Percentiles rank a stretch among this genome's conserved stretches.
These are phyloP conservation scores for Malus asiatica DNA, from an alignment of 306 rosid species.

Conservation along the genomic window DNA sequence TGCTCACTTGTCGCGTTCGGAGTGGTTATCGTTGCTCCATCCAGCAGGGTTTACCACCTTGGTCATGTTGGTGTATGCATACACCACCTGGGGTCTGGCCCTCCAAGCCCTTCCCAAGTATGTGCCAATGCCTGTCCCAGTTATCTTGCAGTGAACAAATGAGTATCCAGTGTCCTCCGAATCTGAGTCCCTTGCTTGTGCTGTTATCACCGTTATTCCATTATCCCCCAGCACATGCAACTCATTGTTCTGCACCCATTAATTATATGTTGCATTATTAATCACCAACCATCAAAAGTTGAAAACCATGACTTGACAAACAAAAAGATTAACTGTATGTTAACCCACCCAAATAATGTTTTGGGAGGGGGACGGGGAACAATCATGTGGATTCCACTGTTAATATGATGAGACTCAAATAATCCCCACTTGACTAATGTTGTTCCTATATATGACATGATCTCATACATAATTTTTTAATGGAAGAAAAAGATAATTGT, in stretches of 20 bases:
- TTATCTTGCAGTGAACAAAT: constrained; percentile 45
- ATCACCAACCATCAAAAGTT: background rate
- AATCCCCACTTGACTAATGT: background rate
- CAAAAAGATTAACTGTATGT: background rate
- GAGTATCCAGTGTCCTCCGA: constrained; percentile 23
- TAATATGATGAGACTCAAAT: background rate
- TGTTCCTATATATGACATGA: background rate
- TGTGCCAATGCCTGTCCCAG: constrained; percentile 28
- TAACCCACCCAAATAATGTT: background rate
- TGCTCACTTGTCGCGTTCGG: constrained; percentile 11
- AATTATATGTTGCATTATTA: background rate
- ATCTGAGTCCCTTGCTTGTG: constrained; percentile 34
- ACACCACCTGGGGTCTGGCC: constrained; percentile 27
- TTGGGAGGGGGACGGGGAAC: background rate
- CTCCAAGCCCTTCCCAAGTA: constrained; percentile 59
- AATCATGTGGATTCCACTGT: background rate
- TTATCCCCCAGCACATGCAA: constrained; percentile 16
- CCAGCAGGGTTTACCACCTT: constrained; percentile 19
- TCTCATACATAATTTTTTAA: background rate
- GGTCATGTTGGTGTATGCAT: constrained; percentile 30
- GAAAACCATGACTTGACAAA: background rate
- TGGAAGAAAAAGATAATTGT: background rate
- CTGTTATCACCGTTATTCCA: constrained; percentile 35
- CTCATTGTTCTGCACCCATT: constrained; percentile 22
- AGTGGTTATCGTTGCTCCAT: constrained; percentile 30